Evolutionary conservation across 1,284 basidiomycete species (phyloP).

Genomic region (Apiotrichum siamense): DNA sequence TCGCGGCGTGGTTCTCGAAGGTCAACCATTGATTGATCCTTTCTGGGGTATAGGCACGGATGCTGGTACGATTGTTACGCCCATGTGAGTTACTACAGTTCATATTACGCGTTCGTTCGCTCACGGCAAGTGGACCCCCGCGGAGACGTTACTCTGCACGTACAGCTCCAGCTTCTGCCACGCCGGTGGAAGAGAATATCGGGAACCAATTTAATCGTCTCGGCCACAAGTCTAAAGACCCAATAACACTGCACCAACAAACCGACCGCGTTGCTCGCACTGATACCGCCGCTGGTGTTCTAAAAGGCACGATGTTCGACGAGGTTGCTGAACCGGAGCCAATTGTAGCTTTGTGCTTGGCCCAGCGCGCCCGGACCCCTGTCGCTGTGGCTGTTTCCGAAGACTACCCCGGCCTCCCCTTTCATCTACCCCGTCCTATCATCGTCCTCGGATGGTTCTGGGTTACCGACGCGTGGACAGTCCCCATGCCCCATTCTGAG

Average conservation of each 20-base stretch:
- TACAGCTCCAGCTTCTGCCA: neutral
- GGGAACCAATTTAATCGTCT: constrained; percentile 1
- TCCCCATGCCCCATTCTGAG: constrained; percentile 21
- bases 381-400: constrained; percentile 35
- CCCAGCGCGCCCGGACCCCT: constrained; percentile 36
- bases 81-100: constrained; percentile 24
- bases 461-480: constrained; percentile 44
- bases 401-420: constrained; percentile 34
- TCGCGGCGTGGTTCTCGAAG: constrained; percentile 40
- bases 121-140: neutral
- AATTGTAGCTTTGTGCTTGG: constrained; percentile 33
- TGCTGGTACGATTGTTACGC: constrained; percentile 31
- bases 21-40: constrained; percentile 17
- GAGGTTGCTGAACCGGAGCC: constrained; percentile 15
- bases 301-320: neutral
- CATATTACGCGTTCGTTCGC: no score
- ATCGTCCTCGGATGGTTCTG: constrained; percentile 46
- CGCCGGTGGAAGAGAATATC: neutral
- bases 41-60: constrained; percentile 31
- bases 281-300: neutral
- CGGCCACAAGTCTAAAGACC: neutral
- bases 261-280: neutral
- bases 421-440: constrained; percentile 32
- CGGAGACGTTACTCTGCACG: neutral
- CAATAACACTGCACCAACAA: neutral